phyloP scores from a whole-genome alignment of 768 basidiomycete genomes.

The Auriscalpium microsporum region DNA sequence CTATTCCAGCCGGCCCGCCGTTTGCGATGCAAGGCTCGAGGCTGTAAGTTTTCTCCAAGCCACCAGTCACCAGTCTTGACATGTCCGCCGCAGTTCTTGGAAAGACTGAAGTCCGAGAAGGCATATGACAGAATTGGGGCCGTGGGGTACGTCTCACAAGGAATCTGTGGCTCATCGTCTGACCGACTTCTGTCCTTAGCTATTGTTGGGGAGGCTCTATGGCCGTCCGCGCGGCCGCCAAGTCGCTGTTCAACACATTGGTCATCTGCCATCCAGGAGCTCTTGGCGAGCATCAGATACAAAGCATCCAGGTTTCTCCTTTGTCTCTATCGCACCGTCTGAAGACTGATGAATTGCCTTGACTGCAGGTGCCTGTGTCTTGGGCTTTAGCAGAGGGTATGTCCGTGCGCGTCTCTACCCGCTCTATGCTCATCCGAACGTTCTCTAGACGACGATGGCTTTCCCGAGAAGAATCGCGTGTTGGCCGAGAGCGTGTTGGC shows the following conservation, averaged over 20 bases:
- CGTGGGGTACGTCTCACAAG: constrained; percentile 27
- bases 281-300: constrained; percentile 24
- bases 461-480: constrained; percentile 20
- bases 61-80: not conserved
- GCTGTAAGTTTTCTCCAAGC: constrained; percentile 13
- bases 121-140: constrained; percentile 34
- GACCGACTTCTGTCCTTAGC: constrained; percentile 15
- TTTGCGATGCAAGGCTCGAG: constrained; percentile 20
- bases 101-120: constrained; percentile 28
- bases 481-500: constrained; percentile 24
- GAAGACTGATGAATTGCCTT: not conserved
- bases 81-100: constrained; percentile 24
- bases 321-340: too few relatives aligned
- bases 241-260: constrained; percentile 27
- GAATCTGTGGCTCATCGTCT: not conserved
- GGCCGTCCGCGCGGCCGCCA: constrained; percentile 22
- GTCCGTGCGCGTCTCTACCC: not conserved
- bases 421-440: not conserved
- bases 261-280: constrained; percentile 35
- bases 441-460: constrained; percentile 25
- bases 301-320: constrained; percentile 24
- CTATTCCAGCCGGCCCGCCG: constrained; percentile 19
- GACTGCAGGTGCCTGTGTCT: constrained; percentile 9
- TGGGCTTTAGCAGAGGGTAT: constrained; percentile 33
- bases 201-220: constrained; percentile 32